phyloP scores from a whole-genome alignment of 495 filamentous ascomycete species.

The Penicillium ucsense region DNA sequence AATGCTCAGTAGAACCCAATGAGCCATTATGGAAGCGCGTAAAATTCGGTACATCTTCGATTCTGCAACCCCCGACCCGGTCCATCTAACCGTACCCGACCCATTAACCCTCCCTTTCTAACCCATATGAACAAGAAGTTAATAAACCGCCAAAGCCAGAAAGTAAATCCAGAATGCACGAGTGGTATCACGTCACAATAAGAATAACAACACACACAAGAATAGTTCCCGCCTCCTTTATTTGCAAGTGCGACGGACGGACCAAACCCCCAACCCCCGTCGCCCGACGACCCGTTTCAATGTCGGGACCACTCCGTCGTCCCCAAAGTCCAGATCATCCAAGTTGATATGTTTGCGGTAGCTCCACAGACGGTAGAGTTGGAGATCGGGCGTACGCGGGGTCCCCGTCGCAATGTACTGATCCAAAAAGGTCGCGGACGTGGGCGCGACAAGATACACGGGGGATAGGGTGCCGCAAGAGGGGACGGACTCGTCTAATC shows the following conservation, averaged over 20 bases:
- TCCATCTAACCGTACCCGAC: too few species aligned
- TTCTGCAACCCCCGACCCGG: too few species aligned
- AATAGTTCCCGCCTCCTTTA: neutral
- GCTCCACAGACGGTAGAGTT: slow-evolving; percentile 59
- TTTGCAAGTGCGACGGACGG: slow-evolving; percentile 33
- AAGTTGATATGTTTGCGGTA: slow-evolving; percentile 71
- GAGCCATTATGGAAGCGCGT: too few species aligned
- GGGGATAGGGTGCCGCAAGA: slow-evolving; percentile 35
- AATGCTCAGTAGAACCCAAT: too few species aligned
- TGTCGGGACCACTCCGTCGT: slow-evolving; percentile 72
- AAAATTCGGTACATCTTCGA: too few species aligned
- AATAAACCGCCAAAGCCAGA: too few species aligned
- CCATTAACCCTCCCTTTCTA: too few species aligned
- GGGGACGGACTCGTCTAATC: slow-evolving; percentile 44
- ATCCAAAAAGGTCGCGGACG: slow-evolving; percentile 63
- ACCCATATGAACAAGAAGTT: too few species aligned
- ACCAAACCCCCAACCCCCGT: slow-evolving; percentile 73
- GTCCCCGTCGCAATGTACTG: slow-evolving; percentile 30
- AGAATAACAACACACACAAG: neutral
- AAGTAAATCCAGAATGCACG: too few species aligned
- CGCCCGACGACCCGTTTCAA: slow-evolving; percentile 66
- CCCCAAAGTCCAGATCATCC: slow-evolving; percentile 84
- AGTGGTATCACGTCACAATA: neutral
- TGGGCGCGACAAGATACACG: slow-evolving; percentile 58
- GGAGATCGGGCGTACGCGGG: slow-evolving; percentile 8